phyloP scores from a whole-genome alignment of 2,329 filamentous ascomycete species.

The Aureobasidium sp. region DNA sequence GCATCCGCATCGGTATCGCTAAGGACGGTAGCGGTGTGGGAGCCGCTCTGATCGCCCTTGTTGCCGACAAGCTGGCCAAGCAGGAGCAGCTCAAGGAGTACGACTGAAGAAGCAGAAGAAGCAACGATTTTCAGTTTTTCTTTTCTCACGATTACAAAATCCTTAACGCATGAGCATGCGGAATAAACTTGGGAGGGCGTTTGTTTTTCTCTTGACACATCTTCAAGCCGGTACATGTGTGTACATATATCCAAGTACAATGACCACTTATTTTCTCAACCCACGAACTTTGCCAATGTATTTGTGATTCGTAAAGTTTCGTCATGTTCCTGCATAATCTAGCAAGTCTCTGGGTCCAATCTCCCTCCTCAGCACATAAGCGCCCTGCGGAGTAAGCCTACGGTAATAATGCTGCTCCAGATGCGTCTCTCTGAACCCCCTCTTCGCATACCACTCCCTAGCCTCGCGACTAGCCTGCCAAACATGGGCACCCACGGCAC shows the following conservation, averaged over 20 bases:
- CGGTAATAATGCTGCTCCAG: slow-evolving; percentile 51
- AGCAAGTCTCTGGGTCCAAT: slow-evolving; percentile 20
- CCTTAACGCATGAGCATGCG: slow-evolving; percentile 4
- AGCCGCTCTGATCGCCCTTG: slow-evolving; percentile 85
- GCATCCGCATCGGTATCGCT: slow-evolving; percentile 87
- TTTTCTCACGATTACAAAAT: slow-evolving; percentile 4
- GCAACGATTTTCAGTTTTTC: not conserved
- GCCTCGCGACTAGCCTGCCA: slow-evolving; percentile 55
- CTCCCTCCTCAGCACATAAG: slow-evolving; percentile 42
- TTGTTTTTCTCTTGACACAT: not conserved
- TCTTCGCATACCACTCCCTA: slow-evolving; percentile 50
- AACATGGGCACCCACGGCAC: slow-evolving; percentile 51
- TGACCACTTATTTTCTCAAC: not conserved
- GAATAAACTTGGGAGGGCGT: slow-evolving; percentile 3
- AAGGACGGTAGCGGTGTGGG: slow-evolving; percentile 97
- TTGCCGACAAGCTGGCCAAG: slow-evolving; percentile 55
- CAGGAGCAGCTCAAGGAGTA: slow-evolving; percentile 14
- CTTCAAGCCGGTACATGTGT: not conserved
- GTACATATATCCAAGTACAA: slow-evolving; percentile 5
- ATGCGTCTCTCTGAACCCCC: slow-evolving; percentile 46
- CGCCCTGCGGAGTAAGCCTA: slow-evolving; percentile 47
- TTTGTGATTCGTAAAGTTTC: not conserved
- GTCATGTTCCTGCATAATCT: not conserved
- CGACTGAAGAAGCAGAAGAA: not conserved
- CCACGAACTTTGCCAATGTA: not conserved